Percentiles rank a stretch among this genome's conserved stretches.
Evolutionary conservation across 2,329 filamentous ascomycete species (phyloP).

Genomic region (Talaromyces atroroseus): DNA sequence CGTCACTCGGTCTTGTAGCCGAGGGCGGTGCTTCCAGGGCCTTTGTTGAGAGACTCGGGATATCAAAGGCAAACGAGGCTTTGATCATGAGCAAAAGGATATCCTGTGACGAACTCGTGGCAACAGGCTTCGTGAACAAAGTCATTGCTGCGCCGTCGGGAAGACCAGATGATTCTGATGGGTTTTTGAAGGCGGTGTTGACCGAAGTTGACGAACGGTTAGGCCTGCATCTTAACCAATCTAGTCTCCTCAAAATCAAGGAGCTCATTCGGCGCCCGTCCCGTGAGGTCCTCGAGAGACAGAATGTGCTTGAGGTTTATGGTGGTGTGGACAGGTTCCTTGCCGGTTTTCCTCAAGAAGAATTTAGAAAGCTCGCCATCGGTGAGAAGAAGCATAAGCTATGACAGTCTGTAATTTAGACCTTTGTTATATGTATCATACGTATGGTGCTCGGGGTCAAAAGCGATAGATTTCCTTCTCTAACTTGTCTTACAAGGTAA

Average conservation of each 20-base stretch:
- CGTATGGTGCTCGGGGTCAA: neutral
- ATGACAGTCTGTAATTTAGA: slow-evolving; percentile 32
- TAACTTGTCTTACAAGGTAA: neutral
- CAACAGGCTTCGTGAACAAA: slow-evolving; percentile 78
- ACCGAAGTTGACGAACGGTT: slow-evolving; percentile 74
- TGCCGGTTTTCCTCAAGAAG: slow-evolving; percentile 73
- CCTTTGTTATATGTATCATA: neutral
- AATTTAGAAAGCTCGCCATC: slow-evolving; percentile 77
- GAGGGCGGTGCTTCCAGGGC: slow-evolving; percentile 78
- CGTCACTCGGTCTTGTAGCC: slow-evolving; percentile 75
- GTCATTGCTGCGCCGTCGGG: slow-evolving; percentile 58
- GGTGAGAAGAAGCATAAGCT: slow-evolving; percentile 95
- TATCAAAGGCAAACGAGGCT: slow-evolving; percentile 82
- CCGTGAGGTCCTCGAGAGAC: slow-evolving; percentile 64
- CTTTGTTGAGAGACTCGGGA: slow-evolving; percentile 73
- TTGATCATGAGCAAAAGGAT: slow-evolving; percentile 85
- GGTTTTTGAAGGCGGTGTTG: slow-evolving; percentile 67
- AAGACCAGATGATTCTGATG: slow-evolving; percentile 56
- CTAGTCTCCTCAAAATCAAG: slow-evolving; percentile 80
- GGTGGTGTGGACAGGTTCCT: slow-evolving; percentile 76
- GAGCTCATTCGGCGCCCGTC: slow-evolving; percentile 70
- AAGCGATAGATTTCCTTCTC: neutral
- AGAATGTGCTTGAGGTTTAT: slow-evolving; percentile 81
- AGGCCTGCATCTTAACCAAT: slow-evolving; percentile 71
- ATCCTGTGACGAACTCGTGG: slow-evolving; percentile 64